Evolutionary conservation across 768 basidiomycete species (phyloP).

Genomic region (Auricularia heimuer): DNA sequence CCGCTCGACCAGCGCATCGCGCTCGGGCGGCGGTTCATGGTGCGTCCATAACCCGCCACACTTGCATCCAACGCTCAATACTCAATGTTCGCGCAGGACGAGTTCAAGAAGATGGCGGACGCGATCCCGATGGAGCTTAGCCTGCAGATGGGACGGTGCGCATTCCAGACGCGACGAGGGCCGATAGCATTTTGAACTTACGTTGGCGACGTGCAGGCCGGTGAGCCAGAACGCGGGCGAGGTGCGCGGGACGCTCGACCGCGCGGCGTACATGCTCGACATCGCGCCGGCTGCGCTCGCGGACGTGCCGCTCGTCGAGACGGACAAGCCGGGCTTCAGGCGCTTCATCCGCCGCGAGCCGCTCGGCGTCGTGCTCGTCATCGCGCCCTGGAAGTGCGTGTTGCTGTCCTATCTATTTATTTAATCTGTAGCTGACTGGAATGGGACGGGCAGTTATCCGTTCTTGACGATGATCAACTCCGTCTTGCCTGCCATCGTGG

Average conservation of each 20-base stretch:
- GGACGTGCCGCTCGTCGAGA: conserved; percentile 64
- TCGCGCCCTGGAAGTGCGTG: conserved; percentile 87
- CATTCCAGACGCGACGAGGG: neutral
- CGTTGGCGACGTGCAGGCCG: conserved; percentile 40
- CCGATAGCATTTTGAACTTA: too few species aligned
- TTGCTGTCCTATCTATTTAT: neutral
- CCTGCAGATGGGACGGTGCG: conserved; percentile 82
- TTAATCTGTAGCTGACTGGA: neutral
- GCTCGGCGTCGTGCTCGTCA: conserved; percentile 77
- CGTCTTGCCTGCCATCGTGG: conserved; percentile 81
- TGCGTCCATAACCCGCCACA: conserved; percentile 27
- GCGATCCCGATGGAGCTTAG: conserved; percentile 70
- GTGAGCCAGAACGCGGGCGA: conserved; percentile 71
- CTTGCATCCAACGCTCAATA: conserved; percentile 23
- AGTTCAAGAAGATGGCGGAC: conserved; percentile 42
- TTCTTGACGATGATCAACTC: conserved; percentile 88
- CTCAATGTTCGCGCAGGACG: conserved; percentile 24
- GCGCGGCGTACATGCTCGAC: conserved; percentile 74
- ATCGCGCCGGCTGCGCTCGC: conserved; percentile 68
- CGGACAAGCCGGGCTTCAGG: conserved; percentile 74
- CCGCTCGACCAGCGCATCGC: conserved; percentile 54
- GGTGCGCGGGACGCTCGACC: conserved; percentile 67
- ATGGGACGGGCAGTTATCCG: conserved; percentile 49
- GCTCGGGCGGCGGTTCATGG: conserved; percentile 64
- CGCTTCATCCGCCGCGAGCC: conserved; percentile 78